phyloP scores from a whole-genome alignment of 2,329 filamentous ascomycete species.

The Fusarium camptoceras region DNA sequence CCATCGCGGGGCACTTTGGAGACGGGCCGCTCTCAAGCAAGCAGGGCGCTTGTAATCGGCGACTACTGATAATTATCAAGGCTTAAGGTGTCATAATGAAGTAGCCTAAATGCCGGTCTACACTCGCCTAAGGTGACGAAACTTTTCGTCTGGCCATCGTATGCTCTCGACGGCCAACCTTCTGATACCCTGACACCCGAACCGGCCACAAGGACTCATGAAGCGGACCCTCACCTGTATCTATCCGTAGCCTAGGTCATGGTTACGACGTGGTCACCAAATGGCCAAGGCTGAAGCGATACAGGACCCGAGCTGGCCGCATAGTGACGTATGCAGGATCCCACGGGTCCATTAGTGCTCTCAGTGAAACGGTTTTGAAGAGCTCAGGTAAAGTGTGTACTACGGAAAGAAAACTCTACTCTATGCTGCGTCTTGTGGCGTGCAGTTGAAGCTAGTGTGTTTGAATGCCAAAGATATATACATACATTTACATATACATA shows the following conservation, averaged over 20 bases:
- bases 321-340: slow-evolving; percentile 44
- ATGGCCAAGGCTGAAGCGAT: slow-evolving; percentile 36
- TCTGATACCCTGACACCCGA: background rate
- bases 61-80: background rate
- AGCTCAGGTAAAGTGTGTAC: background rate
- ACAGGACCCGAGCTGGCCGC: slow-evolving; percentile 32
- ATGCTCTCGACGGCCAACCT: background rate
- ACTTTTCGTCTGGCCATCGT: background rate
- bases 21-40: slow-evolving; percentile 32
- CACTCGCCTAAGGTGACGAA: background rate
- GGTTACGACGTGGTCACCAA: slow-evolving; percentile 43
- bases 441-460: slow-evolving; percentile 27
- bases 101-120: background rate
- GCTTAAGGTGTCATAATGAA: background rate
- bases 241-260: slow-evolving; percentile 16
- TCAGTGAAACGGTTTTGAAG: slow-evolving; percentile 9
- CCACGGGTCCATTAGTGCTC: slow-evolving; percentile 25
- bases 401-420: slow-evolving; percentile 11
- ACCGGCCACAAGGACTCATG: slow-evolving; percentile 15
- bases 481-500: slow-evolving; percentile 37
- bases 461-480: slow-evolving; percentile 36
- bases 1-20: slow-evolving; percentile 36
- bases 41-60: slow-evolving; percentile 18
- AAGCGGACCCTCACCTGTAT: slow-evolving; percentile 27
- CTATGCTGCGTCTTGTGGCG: slow-evolving; percentile 28